Percentiles rank a stretch among this genome's conserved stretches.
Conservation (phyloP, 2,329 filamentous ascomycete genomes). For the Chaetomium strumarium region DNA sequence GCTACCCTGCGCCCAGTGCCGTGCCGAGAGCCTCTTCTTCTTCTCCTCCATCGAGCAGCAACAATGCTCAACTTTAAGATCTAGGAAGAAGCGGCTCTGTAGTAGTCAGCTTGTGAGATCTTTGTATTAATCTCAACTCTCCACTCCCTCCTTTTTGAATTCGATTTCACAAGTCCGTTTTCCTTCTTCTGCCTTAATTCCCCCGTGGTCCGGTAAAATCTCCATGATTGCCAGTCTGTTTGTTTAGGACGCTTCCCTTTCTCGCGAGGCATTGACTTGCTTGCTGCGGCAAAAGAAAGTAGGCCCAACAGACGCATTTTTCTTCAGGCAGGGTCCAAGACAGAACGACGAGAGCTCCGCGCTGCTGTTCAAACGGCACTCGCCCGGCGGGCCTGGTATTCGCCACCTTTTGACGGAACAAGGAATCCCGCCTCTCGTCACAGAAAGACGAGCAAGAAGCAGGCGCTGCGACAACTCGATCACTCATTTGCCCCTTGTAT, state of each 20-base stretch:
- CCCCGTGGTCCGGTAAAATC: constrained; percentile 7
- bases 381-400: not conserved
- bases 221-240: constrained; percentile 23
- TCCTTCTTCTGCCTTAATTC: constrained; percentile 1
- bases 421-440: constrained; percentile 16
- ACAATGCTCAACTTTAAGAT: constrained; percentile 50
- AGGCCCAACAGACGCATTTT: constrained; percentile 20
- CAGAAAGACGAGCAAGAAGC: constrained; percentile 18
- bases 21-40: constrained; percentile 26
- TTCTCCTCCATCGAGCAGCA: constrained; percentile 42
- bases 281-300: constrained; percentile 30
- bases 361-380: constrained; percentile 3
- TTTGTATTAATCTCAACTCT: constrained; percentile 27
- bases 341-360: constrained; percentile 9
- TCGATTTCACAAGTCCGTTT: not conserved
- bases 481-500: constrained; percentile 15
- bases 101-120: constrained; percentile 47
- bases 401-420: constrained; percentile 5
- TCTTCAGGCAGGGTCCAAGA: constrained; percentile 7
- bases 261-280: constrained; percentile 35
- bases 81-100: constrained; percentile 48
- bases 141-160: not conserved
- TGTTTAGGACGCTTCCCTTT: constrained; percentile 24
- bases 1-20: constrained; percentile 15
- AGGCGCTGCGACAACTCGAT: constrained; percentile 6